Conservation (phyloP, 768 basidiomycete species). For the Leucocoprinus birnbaumii region DNA sequence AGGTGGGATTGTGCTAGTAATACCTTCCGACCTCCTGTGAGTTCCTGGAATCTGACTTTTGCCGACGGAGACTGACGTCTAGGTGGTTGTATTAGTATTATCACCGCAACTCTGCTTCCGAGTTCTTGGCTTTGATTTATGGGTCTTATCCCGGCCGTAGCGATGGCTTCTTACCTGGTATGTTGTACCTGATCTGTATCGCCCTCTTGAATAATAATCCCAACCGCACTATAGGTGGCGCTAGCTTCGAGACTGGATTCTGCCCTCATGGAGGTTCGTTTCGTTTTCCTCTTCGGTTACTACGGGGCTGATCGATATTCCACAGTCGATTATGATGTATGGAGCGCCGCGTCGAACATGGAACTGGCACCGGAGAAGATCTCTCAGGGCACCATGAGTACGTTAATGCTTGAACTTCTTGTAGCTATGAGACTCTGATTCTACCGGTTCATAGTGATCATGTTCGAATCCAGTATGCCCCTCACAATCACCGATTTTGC, state of each 20-base stretch:
- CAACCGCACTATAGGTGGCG: conserved; percentile 30
- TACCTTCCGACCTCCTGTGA: conserved; percentile 60
- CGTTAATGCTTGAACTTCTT: conserved; percentile 9
- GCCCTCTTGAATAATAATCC: background rate
- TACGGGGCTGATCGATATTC: background rate
- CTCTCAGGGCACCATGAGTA: conserved; percentile 52
- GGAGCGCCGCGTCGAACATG: conserved; percentile 51
- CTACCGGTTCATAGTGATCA: conserved; percentile 36
- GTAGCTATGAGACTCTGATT: background rate
- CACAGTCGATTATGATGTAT: conserved; percentile 58
- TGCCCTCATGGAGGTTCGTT: conserved; percentile 59
- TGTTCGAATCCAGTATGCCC: conserved; percentile 65
- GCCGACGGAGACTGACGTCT: no score
- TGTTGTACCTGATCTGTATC: background rate
- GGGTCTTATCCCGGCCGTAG: conserved; percentile 64
- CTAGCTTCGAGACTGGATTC: conserved; percentile 63
- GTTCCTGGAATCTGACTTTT: no score
- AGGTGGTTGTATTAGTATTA: no score
- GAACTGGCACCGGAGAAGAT: conserved; percentile 50
- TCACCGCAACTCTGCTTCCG: conserved; percentile 59
- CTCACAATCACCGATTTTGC: conserved; percentile 65
- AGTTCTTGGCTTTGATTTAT: conserved; percentile 64
- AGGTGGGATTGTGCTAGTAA: conserved; percentile 60
- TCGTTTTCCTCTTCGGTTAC: background rate
- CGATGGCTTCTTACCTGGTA: conserved; percentile 59